These are phyloP conservation scores for Alternaria gaisen DNA, from an alignment of 2,329 filamentous ascomycete species.

Conservation along the genomic window DNA sequence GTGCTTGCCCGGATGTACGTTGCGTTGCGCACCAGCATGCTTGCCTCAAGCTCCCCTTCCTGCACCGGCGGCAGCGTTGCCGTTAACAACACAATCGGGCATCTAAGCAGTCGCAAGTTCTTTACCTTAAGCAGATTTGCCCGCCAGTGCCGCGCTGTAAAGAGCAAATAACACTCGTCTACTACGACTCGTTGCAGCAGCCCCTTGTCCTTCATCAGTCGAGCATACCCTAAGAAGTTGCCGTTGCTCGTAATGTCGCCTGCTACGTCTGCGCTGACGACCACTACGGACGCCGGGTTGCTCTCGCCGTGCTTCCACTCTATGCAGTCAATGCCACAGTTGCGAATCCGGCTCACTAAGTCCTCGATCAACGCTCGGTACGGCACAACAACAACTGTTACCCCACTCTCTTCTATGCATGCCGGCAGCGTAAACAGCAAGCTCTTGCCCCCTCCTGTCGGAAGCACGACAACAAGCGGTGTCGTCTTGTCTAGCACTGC, in stretches of 20 bases:
- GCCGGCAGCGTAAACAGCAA: slow-evolving; percentile 31
- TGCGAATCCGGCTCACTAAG: slow-evolving; percentile 8
- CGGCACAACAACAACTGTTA: slow-evolving; percentile 29
- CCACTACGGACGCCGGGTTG: slow-evolving; percentile 20
- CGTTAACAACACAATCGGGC: slow-evolving; percentile 10
- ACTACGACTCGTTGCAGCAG: slow-evolving; percentile 24
- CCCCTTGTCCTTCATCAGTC: slow-evolving; percentile 14
- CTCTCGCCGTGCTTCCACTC: slow-evolving; percentile 21
- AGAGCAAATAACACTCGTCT: slow-evolving; percentile 28
- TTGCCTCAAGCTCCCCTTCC: no score
- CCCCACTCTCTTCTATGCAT: slow-evolving; percentile 10
- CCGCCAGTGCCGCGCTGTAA: slow-evolving; percentile 24
- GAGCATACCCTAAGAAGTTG: slow-evolving; percentile 21
- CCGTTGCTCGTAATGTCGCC: slow-evolving; percentile 15
- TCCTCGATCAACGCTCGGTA: slow-evolving; percentile 23
- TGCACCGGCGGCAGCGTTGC: no score
- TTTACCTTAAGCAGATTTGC: slow-evolving; percentile 19
- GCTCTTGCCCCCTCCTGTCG: slow-evolving; percentile 32
- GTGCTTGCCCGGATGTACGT: no score
- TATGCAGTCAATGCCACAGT: slow-evolving; percentile 10
- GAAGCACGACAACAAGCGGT: slow-evolving; percentile 30
- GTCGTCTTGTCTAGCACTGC: slow-evolving; percentile 20
- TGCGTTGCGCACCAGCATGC: no score
- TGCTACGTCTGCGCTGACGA: slow-evolving; percentile 24
- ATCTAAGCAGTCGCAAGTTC: slow-evolving; percentile 20